Evolutionary conservation across 148 eudicot genomes (phyloP).

Genomic region (Euryodendron excelsum): DNA sequence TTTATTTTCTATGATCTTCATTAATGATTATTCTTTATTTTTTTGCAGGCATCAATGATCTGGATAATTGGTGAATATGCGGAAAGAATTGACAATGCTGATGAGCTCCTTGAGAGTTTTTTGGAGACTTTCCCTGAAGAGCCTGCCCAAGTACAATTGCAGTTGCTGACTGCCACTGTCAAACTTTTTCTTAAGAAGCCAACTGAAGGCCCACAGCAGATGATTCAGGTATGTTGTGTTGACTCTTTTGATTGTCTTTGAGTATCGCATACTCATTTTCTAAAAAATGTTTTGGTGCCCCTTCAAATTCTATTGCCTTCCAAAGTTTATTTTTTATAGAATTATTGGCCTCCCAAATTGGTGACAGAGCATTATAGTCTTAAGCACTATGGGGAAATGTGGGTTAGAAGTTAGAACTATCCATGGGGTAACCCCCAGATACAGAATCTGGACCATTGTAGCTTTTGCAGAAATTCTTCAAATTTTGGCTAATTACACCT

Average conservation of each 20-base stretch:
- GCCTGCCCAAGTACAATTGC: slow-evolving; percentile 96
- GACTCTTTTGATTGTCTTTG: neutral
- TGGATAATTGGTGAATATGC: slow-evolving; percentile 99
- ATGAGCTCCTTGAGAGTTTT: slow-evolving; percentile 95
- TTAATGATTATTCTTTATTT: neutral
- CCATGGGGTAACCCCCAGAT: too few species aligned
- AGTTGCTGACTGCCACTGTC: slow-evolving; percentile 91
- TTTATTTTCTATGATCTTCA: neutral
- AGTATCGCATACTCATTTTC: neutral
- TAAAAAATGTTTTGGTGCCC: neutral
- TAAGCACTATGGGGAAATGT: too few species aligned
- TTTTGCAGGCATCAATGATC: slow-evolving; percentile 87
- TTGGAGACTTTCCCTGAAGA: slow-evolving; percentile 94
- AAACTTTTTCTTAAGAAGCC: slow-evolving; percentile 98
- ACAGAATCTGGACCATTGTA: too few species aligned
- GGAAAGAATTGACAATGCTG: slow-evolving; percentile 98
- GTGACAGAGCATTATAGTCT: too few species aligned
- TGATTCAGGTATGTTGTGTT: slow-evolving; percentile 74
- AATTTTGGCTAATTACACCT: too few species aligned
- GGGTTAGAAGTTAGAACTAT: too few species aligned
- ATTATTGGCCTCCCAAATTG: too few species aligned
- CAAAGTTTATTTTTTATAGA: too few species aligned
- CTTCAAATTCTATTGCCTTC: neutral
- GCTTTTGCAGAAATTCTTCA: too few species aligned
- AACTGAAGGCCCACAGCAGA: slow-evolving; percentile 99